phyloP scores from a whole-genome alignment of 768 basidiomycete species.

The Vararia minispora region DNA sequence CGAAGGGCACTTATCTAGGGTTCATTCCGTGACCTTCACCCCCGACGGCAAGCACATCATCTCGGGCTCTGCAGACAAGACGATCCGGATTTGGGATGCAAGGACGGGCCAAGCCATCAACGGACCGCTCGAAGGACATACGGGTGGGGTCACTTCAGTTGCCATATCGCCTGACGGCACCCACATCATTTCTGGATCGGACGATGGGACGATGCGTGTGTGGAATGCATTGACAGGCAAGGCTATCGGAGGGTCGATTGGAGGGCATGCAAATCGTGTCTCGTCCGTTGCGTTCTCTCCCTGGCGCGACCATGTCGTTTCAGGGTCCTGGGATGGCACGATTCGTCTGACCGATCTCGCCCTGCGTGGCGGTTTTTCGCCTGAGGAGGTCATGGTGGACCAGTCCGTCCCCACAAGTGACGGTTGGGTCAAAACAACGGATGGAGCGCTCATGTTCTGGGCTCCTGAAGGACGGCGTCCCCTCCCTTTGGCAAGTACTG shows the following conservation, averaged over 20 bases:
- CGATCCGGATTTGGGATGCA: conserved; percentile 7
- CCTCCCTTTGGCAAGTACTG: too few relatives aligned
- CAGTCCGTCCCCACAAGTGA: too few relatives aligned
- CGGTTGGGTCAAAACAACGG: too few relatives aligned
- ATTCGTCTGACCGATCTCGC: conserved; percentile 33
- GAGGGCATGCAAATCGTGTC: conserved; percentile 38
- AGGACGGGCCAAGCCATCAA: neutral
- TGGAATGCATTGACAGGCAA: conserved; percentile 28
- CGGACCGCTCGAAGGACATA: conserved; percentile 16
- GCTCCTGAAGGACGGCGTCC: too few relatives aligned
- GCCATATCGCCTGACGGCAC: conserved; percentile 12
- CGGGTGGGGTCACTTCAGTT: neutral
- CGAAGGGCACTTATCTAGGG: conserved; percentile 36
- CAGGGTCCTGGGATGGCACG: conserved; percentile 6
- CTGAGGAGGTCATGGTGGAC: too few relatives aligned
- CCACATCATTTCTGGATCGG: conserved; percentile 15
- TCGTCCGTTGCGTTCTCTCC: conserved; percentile 41
- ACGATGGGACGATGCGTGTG: conserved; percentile 37
- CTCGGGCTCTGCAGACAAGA: conserved; percentile 2
- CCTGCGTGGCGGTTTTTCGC: too few relatives aligned
- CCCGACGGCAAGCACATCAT: conserved; percentile 16
- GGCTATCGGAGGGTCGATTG: conserved; percentile 22
- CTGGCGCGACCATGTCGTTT: conserved; percentile 1
- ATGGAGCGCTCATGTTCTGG: too few relatives aligned
- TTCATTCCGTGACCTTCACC: conserved; percentile 40